Evolutionary conservation across 1,284 basidiomycete species (phyloP).

Genomic region (Trametes pubescens): DNA sequence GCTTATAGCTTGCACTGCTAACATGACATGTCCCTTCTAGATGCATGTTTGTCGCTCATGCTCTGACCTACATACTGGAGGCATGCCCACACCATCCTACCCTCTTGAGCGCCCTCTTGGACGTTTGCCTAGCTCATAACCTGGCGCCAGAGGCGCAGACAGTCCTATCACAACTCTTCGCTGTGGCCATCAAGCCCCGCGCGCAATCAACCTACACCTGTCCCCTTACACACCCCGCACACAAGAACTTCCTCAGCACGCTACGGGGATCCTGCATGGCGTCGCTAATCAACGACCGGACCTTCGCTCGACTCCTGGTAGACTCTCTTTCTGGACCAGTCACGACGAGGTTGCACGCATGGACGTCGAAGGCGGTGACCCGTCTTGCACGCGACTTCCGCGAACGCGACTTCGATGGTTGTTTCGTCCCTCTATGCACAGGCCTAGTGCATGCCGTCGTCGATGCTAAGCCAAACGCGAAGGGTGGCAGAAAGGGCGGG

Average conservation of each 20-base stretch:
- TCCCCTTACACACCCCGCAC: constrained; percentile 46
- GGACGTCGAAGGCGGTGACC: constrained; percentile 51
- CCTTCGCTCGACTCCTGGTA: constrained; percentile 36
- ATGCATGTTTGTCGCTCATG: constrained; percentile 58
- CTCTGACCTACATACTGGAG: constrained; percentile 54
- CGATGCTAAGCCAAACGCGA: constrained; percentile 9
- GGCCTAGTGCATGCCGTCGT: constrained; percentile 31
- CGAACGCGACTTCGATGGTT: constrained; percentile 35
- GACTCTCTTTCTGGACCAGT: constrained; percentile 27
- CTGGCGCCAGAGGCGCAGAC: constrained; percentile 52
- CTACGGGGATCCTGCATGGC: constrained; percentile 46
- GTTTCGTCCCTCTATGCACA: constrained; percentile 36
- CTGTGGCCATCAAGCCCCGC: constrained; percentile 42
- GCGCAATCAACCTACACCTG: constrained; percentile 28
- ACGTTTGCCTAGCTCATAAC: constrained; percentile 51
- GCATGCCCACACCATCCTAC: constrained; percentile 55
- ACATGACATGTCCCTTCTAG: constrained; percentile 39
- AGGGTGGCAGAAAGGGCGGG: neutral
- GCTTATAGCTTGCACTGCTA: neutral
- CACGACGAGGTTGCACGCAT: constrained; percentile 38
- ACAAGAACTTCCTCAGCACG: constrained; percentile 50
- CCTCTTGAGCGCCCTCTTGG: constrained; percentile 56
- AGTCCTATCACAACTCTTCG: constrained; percentile 49
- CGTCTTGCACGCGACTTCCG: constrained; percentile 45
- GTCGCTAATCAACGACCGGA: constrained; percentile 31